Percentiles rank a stretch among this genome's conserved stretches.
phyloP scores from a whole-genome alignment of 495 filamentous ascomycete species.

The Aspergillus mulundensis region DNA sequence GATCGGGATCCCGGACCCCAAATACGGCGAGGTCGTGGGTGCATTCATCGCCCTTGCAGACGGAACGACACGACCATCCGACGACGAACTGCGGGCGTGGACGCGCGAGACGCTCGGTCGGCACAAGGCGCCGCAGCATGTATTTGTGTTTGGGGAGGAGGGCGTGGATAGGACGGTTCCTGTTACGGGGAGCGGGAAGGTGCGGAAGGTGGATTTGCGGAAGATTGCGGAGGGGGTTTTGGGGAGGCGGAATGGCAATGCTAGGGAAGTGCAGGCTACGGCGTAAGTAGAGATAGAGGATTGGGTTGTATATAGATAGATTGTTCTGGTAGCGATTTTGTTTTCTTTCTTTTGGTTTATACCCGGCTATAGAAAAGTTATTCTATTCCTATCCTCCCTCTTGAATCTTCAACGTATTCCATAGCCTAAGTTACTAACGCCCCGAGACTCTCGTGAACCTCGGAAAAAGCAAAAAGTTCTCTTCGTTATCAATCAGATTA shows the following conservation, averaged over 20 bases:
- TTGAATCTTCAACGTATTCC: too few relatives aligned
- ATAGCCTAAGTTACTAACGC: too few relatives aligned
- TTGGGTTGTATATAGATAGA: conserved; percentile 3
- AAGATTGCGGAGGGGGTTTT: conserved; percentile 51
- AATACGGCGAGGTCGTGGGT: conserved; percentile 65
- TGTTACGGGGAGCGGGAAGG: conserved; percentile 68
- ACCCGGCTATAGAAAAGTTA: not conserved
- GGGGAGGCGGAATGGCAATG: conserved; percentile 23
- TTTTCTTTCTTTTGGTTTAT: not conserved
- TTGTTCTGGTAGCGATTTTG: not conserved
- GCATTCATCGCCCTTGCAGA: conserved; percentile 50
- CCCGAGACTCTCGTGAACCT: not conserved
- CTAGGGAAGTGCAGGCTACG: too few relatives aligned
- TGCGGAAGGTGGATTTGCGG: conserved; percentile 64
- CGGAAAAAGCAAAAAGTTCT: not conserved
- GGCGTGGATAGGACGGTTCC: conserved; percentile 54
- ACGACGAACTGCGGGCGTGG: conserved; percentile 55
- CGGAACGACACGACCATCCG: conserved; percentile 29
- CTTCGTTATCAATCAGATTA: conserved; percentile 26
- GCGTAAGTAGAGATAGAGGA: not conserved
- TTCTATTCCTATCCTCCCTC: too few relatives aligned
- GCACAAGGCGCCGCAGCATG: conserved; percentile 62
- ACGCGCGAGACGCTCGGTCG: conserved; percentile 56
- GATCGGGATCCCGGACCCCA: conserved; percentile 56
- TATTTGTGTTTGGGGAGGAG: conserved; percentile 63